Percentiles rank a stretch among this genome's conserved stretches.
Conservation (phyloP, 495 filamentous ascomycete genomes). For the Talaromyces wortmannii region DNA sequence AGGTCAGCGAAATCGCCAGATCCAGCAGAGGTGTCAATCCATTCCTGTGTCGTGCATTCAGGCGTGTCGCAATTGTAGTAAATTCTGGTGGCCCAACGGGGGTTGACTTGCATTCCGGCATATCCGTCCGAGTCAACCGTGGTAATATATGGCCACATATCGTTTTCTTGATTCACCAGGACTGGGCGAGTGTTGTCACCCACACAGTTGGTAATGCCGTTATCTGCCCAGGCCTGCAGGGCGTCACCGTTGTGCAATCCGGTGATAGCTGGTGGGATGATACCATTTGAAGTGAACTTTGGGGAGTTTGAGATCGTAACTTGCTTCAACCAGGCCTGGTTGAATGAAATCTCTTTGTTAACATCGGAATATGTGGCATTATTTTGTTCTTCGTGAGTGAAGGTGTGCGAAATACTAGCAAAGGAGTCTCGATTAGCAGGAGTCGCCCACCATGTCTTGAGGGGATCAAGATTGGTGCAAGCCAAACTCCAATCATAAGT, state of each 20-base stretch:
- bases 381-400: conserved; percentile 52
- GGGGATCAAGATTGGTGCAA: conserved; percentile 41
- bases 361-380: conserved; percentile 56
- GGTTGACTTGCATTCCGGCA: conserved; percentile 50
- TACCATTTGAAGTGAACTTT: conserved; percentile 42
- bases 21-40: conserved; percentile 52
- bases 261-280: conserved; percentile 60
- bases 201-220: conserved; percentile 52
- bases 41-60: conserved; percentile 49
- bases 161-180: conserved; percentile 39
- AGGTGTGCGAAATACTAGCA: conserved; percentile 54
- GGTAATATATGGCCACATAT: conserved; percentile 50
- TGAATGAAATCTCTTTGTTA: conserved; percentile 51
- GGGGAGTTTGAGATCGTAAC: conserved; percentile 33
- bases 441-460: conserved; percentile 44
- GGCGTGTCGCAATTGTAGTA: conserved; percentile 59
- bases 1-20: conserved; percentile 41
- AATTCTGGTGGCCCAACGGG: conserved; percentile 56
- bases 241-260: conserved; percentile 61
- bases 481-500: conserved; percentile 38
- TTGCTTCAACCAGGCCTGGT: conserved; percentile 50
- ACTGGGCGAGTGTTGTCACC: conserved; percentile 55
- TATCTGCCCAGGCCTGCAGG: conserved; percentile 50
- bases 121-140: conserved; percentile 44
- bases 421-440: conserved; percentile 42